These are phyloP conservation scores for Saturnispora besseyi DNA, from an alignment of 805 yeast species.

Conservation along the genomic window DNA sequence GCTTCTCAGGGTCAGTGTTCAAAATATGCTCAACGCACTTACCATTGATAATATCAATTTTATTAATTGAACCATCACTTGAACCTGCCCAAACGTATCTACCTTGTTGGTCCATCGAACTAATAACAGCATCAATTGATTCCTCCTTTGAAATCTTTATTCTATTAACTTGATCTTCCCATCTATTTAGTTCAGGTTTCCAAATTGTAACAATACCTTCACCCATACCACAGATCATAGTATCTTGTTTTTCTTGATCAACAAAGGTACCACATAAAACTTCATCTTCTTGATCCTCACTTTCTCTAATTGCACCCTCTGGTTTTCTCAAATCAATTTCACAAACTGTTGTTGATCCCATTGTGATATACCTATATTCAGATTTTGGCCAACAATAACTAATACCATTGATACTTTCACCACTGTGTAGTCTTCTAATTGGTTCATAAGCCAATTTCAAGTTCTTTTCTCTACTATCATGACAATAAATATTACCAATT, in stretches of 20 bases:
- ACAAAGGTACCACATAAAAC: conserved; percentile 65
- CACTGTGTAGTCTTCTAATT: conserved; percentile 55
- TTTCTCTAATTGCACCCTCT: conserved; percentile 44
- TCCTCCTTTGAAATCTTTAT: conserved; percentile 53
- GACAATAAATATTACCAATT: conserved; percentile 54
- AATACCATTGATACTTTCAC: conserved; percentile 71
- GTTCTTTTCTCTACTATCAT: conserved; percentile 46
- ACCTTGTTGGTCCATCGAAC: conserved; percentile 46
- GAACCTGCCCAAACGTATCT: conserved; percentile 69
- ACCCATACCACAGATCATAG: conserved; percentile 71
- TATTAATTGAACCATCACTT: conserved; percentile 63
- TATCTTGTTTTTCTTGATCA: conserved; percentile 46
- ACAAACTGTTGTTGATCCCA: conserved; percentile 76
- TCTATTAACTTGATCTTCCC: conserved; percentile 71
- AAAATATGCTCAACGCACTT: conserved; percentile 54
- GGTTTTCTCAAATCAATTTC: conserved; percentile 66
- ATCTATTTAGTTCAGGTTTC: conserved; percentile 62
- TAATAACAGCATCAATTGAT: conserved; percentile 62
- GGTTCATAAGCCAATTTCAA: conserved; percentile 33
- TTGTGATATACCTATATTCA: conserved; percentile 66
- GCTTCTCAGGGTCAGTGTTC: conserved; percentile 69
- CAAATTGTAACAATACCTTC: conserved; percentile 85
- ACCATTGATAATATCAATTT: conserved; percentile 58
- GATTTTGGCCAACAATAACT: conserved; percentile 60
- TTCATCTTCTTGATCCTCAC: conserved; percentile 94